A percentile compares a stretch with the other conserved stretches of the same genome.
phyloP scores from a whole-genome alignment of 768 basidiomycete species.

The Leucosporidium creatinivorum region DNA sequence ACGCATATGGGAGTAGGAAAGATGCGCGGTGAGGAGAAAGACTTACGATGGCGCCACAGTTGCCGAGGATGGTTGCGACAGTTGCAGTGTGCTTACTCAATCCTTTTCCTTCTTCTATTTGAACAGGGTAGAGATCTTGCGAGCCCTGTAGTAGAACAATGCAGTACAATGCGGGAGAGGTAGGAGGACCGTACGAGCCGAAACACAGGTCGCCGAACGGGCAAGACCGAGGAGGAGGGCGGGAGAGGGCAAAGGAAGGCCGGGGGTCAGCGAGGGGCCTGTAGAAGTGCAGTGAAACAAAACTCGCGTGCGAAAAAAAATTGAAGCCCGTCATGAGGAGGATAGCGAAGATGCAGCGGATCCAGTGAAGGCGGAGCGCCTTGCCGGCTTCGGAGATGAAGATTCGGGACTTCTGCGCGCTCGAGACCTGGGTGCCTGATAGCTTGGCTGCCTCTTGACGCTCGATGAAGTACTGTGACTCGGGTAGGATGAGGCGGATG shows the following conservation, averaged over 20 bases:
- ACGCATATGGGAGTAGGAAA: too few species aligned
- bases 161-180: not conserved
- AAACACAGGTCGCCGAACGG: too few species aligned
- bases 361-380: constrained; percentile 64
- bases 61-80: constrained; percentile 32
- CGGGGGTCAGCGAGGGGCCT: not conserved
- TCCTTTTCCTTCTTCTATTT: constrained; percentile 26
- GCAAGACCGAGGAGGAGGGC: too few species aligned
- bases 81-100: constrained; percentile 26
- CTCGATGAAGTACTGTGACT: constrained; percentile 62
- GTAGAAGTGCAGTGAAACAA: constrained; percentile 34
- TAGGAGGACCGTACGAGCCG: not conserved
- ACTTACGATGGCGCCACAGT: constrained; percentile 39
- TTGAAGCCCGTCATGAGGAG: constrained; percentile 41
- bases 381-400: constrained; percentile 65
- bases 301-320: constrained; percentile 64
- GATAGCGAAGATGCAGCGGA: constrained; percentile 72
- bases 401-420: constrained; percentile 49
- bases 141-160: not conserved
- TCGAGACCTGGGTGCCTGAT: constrained; percentile 40
- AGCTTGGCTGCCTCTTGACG: constrained; percentile 45
- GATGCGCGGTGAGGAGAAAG: not conserved
- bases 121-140: constrained; percentile 31
- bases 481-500: constrained; percentile 62
- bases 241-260: not conserved